These are phyloP conservation scores for Tribonema minus DNA, from an alignment of 108 stramenopile genomes.

Conservation along the genomic window DNA sequence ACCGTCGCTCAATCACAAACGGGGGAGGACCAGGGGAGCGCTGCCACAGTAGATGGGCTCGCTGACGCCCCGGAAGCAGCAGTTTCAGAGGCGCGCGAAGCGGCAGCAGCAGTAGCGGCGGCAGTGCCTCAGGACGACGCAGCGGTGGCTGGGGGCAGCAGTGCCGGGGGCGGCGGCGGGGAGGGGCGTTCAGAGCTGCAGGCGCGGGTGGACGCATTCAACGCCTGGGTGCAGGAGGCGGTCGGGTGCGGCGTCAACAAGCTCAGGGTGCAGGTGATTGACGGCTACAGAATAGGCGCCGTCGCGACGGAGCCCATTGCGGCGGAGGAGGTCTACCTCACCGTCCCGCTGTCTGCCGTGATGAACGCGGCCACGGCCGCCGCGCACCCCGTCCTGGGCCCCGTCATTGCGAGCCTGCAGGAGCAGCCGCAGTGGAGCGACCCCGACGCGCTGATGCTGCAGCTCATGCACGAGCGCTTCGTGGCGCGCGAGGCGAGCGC, in stretches of 20 bases:
- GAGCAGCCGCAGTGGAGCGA: constrained; percentile 35
- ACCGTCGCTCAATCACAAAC: no score
- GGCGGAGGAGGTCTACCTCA: constrained; percentile 58
- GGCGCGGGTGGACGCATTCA: constrained; percentile 25
- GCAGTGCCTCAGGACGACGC: not conserved
- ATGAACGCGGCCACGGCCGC: constrained; percentile 56
- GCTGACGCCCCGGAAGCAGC: no score
- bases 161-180: not conserved
- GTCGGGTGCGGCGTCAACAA: constrained; percentile 8
- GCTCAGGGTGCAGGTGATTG: constrained; percentile 16
- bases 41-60: no score
- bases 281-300: constrained; percentile 56
- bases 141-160: not conserved
- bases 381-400: constrained; percentile 17
- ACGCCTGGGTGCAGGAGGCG: constrained; percentile 27
- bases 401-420: constrained; percentile 21
- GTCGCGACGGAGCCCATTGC: constrained; percentile 57
- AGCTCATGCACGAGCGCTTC: constrained; percentile 65
- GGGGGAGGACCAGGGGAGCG: no score
- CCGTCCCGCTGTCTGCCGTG: constrained; percentile 49
- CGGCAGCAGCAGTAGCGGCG: not conserved
- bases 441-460: constrained; percentile 62
- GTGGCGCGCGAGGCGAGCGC: constrained; percentile 43
- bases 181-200: no score
- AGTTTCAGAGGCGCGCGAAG: not conserved